phyloP scores from a whole-genome alignment of 1,284 basidiomycete species.

The Schizophyllum commune region DNA sequence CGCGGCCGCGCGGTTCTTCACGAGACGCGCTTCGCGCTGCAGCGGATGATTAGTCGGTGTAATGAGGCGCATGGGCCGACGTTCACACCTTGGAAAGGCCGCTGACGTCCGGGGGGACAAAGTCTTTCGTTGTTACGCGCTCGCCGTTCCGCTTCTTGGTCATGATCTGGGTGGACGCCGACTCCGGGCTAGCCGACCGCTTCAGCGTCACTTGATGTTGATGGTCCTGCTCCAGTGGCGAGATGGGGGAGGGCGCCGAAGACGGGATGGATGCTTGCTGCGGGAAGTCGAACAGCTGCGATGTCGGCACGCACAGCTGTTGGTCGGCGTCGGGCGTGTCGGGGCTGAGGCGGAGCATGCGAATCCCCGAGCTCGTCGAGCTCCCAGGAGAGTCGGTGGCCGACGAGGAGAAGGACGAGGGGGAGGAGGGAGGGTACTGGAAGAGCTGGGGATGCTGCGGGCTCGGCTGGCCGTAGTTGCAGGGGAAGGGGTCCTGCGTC shows the following conservation, averaged over 20 bases:
- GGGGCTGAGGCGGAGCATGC: slow-evolving; percentile 42
- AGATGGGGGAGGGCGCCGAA: slow-evolving; percentile 31
- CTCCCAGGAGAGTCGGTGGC: slow-evolving; percentile 15
- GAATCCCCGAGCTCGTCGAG: slow-evolving; percentile 25
- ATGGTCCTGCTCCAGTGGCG: background rate
- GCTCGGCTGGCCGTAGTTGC: slow-evolving; percentile 18
- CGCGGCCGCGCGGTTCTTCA: slow-evolving; percentile 88
- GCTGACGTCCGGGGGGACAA: slow-evolving; percentile 80
- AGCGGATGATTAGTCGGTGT: background rate
- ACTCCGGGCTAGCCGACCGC: slow-evolving; percentile 34
- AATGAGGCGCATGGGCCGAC: background rate
- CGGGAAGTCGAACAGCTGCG: slow-evolving; percentile 62
- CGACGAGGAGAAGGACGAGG: slow-evolving; percentile 47
- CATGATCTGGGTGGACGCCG: background rate
- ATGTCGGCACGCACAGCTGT: slow-evolving; percentile 55
- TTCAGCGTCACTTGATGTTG: slow-evolving; percentile 15
- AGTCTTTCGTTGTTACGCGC: slow-evolving; percentile 72
- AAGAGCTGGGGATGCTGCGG: slow-evolving; percentile 26
- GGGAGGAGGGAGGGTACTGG: slow-evolving; percentile 38
- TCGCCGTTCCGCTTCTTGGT: slow-evolving; percentile 28
- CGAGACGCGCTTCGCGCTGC: slow-evolving; percentile 74
- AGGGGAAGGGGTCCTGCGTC: slow-evolving; percentile 35
- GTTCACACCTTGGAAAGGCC: slow-evolving; percentile 60
- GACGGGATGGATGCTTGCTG: slow-evolving; percentile 25
- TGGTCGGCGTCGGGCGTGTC: slow-evolving; percentile 35